Conservation (phyloP, 768 basidiomycete genomes). For the Boletus vermiculosoides region DNA sequence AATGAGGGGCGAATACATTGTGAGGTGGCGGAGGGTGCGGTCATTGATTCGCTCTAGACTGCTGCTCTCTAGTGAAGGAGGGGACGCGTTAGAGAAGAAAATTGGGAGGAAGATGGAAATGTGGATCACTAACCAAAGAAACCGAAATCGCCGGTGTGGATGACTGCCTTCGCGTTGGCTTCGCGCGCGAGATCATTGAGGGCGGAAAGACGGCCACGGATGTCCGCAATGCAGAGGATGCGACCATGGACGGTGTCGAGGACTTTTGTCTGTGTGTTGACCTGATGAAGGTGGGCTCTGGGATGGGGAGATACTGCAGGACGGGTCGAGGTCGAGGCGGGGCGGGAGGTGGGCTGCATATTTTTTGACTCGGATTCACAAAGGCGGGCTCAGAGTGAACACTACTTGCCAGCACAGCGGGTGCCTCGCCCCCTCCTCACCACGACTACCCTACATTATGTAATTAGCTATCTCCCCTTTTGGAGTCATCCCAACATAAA, state of each 20-base stretch:
- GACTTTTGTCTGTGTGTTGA: slow-evolving; percentile 77
- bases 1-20: slow-evolving; percentile 95
- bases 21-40: slow-evolving; percentile 91
- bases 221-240: slow-evolving; percentile 94
- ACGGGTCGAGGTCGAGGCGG: slow-evolving; percentile 60
- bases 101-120: background rate
- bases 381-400: slow-evolving; percentile 14
- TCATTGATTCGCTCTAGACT: slow-evolving; percentile 91
- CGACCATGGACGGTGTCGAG: slow-evolving; percentile 80
- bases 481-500: slow-evolving; percentile 6
- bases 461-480: slow-evolving; percentile 26
- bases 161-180: slow-evolving; percentile 85
- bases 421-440: background rate
- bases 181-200: slow-evolving; percentile 91
- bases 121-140: slow-evolving; percentile 71
- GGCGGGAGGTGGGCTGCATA: slow-evolving; percentile 57
- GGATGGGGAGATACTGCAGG: slow-evolving; percentile 58
- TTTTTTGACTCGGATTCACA: slow-evolving; percentile 28
- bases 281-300: slow-evolving; percentile 40
- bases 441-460: slow-evolving; percentile 13
- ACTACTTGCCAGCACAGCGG: no score
- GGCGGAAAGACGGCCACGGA: slow-evolving; percentile 80
- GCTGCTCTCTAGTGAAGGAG: slow-evolving; percentile 52
- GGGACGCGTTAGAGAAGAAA: slow-evolving; percentile 18
- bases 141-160: slow-evolving; percentile 99